These are phyloP conservation scores for Pelargonium australe DNA, from an alignment of 441 rosid genomes.

Conservation along the genomic window DNA sequence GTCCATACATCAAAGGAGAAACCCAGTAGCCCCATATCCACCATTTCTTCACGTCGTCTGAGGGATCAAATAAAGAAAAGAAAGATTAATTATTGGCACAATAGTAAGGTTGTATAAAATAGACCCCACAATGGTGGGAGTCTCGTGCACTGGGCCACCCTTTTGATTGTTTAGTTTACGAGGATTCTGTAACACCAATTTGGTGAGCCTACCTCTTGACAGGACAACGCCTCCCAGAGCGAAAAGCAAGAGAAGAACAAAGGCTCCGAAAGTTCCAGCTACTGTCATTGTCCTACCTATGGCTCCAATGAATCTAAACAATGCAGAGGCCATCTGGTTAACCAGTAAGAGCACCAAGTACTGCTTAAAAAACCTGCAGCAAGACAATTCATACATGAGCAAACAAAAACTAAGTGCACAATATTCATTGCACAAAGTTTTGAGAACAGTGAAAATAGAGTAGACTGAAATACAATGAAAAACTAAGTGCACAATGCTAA, in stretches of 20 bases:
- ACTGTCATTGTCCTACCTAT: conserved; percentile 56
- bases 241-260: conserved; percentile 40
- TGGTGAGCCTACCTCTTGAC: neutral
- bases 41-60: conserved; percentile 18
- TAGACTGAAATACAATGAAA: too few relatives aligned
- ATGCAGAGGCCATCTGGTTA: conserved; percentile 63
- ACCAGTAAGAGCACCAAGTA: conserved; percentile 42
- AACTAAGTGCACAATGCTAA: too few relatives aligned
- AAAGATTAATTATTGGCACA: neutral
- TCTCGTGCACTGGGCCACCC: too few relatives aligned
- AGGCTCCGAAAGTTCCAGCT: conserved; percentile 62
- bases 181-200: neutral
- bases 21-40: conserved; percentile 28
- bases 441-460: neutral
- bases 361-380: conserved; percentile 67
- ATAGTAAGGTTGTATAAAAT: too few relatives aligned
- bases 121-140: too few relatives aligned
- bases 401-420: too few relatives aligned
- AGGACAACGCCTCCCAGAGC: conserved; percentile 51
- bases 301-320: conserved; percentile 56
- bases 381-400: neutral
- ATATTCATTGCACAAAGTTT: conserved; percentile 8
- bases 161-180: neutral
- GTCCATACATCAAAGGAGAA: conserved; percentile 25
- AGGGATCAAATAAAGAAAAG: neutral